phyloP scores from a whole-genome alignment of 257 asterid species.

The Solanum appendiculatum region DNA sequence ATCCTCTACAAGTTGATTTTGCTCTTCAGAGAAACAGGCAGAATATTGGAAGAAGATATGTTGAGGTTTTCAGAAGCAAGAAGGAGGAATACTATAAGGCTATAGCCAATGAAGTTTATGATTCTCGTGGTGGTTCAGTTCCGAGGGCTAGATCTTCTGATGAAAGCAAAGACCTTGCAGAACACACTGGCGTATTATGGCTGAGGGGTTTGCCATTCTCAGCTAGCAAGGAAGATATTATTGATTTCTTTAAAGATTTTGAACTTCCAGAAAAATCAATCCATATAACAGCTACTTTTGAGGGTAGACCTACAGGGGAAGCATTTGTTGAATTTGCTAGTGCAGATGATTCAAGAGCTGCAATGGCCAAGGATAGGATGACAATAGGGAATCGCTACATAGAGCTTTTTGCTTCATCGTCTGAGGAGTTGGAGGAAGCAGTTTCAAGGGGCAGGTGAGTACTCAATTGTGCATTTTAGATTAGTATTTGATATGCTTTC shows the following conservation, averaged over 20 bases:
- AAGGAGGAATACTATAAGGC: constrained; percentile 91
- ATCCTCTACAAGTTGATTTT: constrained; percentile 79
- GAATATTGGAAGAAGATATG: constrained; percentile 88
- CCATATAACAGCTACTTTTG: constrained; percentile 58
- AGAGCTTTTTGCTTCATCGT: constrained; percentile 86
- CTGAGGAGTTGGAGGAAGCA: constrained; percentile 85
- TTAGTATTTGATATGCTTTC: background rate
- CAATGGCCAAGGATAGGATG: constrained; percentile 93
- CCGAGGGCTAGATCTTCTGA: constrained; percentile 73
- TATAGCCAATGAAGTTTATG: constrained; percentile 64
- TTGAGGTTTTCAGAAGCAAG: constrained; percentile 85
- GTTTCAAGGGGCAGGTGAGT: constrained; percentile 78
- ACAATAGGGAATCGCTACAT: constrained; percentile 70
- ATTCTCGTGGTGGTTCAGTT: constrained; percentile 58
- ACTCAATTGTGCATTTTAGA: background rate
- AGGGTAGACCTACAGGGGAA: constrained; percentile 93
- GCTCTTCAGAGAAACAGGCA: constrained; percentile 86
- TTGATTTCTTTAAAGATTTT: constrained; percentile 71
- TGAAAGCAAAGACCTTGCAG: constrained; percentile 63
- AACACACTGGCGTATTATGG: constrained; percentile 74
- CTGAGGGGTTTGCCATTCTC: constrained; percentile 91
- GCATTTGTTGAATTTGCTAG: constrained; percentile 85
- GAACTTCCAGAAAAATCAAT: constrained; percentile 59
- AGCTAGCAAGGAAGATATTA: constrained; percentile 61
- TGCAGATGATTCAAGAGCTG: constrained; percentile 77